Conservation (phyloP, 805 yeast species). For the Brettanomyces bruxellensis region DNA sequence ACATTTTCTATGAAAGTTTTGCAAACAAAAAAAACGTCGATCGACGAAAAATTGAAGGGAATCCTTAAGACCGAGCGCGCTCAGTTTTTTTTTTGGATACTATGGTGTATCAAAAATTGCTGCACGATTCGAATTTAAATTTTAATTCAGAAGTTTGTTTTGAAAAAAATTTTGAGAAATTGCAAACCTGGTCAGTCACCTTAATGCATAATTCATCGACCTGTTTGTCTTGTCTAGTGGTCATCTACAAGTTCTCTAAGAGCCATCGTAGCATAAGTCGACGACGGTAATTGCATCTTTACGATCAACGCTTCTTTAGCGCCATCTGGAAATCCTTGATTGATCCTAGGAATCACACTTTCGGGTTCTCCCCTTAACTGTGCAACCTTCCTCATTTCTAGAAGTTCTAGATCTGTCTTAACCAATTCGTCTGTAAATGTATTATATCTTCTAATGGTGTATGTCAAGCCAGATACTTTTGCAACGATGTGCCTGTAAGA, state of each 20-base stretch:
- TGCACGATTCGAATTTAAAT: no score
- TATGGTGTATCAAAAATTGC: no score
- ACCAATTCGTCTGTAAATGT: conserved; percentile 64
- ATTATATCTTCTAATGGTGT: conserved; percentile 50
- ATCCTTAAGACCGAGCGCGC: no score
- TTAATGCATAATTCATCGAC: no score
- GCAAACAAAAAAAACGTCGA: no score
- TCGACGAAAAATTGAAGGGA: no score
- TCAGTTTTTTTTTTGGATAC: no score
- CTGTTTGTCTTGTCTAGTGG: conserved; percentile 24
- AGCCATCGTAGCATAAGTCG: conserved; percentile 97
- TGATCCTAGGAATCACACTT: conserved; percentile 14
- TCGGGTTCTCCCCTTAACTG: conserved; percentile 6
- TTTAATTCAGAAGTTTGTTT: no score
- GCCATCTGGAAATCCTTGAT: conserved; percentile 30
- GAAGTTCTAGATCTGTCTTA: conserved; percentile 64
- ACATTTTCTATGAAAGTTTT: no score
- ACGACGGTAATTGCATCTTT: conserved; percentile 68
- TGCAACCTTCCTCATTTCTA: conserved; percentile 22
- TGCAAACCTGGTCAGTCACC: no score
- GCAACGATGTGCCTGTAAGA: conserved; percentile 71
- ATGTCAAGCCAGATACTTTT: conserved; percentile 56
- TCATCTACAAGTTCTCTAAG: conserved; percentile 80
- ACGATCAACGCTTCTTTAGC: conserved; percentile 61
- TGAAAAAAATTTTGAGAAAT: no score